Evolutionary conservation across 1,139 yeast species (phyloP), one percentile per base, ranked within the genome.

Genomic region (Diutina ranongensis): DNA sequence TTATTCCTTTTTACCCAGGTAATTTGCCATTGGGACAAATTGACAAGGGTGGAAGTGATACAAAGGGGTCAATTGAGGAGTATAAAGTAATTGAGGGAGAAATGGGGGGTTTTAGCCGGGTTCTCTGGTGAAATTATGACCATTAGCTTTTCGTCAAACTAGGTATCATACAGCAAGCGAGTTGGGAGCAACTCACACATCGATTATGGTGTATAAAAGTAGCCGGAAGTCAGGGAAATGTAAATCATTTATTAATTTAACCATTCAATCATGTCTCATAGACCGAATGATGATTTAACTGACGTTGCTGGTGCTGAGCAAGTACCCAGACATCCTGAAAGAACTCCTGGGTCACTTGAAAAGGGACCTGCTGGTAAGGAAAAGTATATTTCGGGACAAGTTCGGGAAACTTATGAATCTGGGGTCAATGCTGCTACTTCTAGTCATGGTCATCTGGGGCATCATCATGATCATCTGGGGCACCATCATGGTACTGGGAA

Each of bases 231-330:
- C n/a, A n/a, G n/a, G n/a, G n/a, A n/a, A n/a, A n/a, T n/a, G n/a
- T n/a, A n/a, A n/a, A n/a, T n/a, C n/a, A n/a, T n/a, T n/a, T n/a
- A n/a, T n/a, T n/a, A n/a, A n/a, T n/a, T n/a, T 10, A 25, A 25
- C 10, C 5, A 13, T 35, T 18, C n/a, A 13, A 18, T 3, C 38
- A 35, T 35, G 40, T 35, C 40, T 20, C 40, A 35, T 12, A 31
- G 15, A 20, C 13, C 12, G 5, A n/a, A 27, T 5, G 42, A 38
- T 13, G 42, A 38, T 25, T 38, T 38, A 20, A 38, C 42, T 15
- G 42, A 38, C 16, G 33, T 38, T 22, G 21, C 42, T 22, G 42
- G 42, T 12, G 42, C 32, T 27, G 33, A 38, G 8, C 19, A 25
- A 13, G 19, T 38, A 9, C 42, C 42, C n/a, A 25, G 33, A 21